Evolutionary conservation across 2,329 filamentous ascomycete genomes (phyloP).

Genomic region (Talaromyces verruculosus): DNA sequence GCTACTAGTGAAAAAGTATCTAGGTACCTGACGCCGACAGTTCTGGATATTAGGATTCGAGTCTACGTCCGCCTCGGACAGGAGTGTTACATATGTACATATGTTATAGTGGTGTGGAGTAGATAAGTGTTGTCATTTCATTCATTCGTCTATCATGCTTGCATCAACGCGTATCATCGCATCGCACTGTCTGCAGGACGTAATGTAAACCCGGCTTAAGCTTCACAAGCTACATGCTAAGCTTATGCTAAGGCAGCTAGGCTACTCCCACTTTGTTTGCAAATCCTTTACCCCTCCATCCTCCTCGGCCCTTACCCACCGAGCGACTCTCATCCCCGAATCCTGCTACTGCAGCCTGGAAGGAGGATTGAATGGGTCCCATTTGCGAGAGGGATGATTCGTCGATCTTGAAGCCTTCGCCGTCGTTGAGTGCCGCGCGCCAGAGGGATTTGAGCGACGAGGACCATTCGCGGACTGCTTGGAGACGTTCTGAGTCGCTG

Average conservation of each 20-base stretch:
- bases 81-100: not conserved
- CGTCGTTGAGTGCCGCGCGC: constrained; percentile 70
- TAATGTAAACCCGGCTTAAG: not conserved
- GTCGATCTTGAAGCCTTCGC: constrained; percentile 62
- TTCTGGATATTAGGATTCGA: not conserved
- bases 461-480: constrained; percentile 71
- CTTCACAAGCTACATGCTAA: not conserved
- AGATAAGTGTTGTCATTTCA: not conserved
- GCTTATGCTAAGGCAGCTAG: not conserved
- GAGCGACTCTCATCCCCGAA: constrained; percentile 35
- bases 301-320: constrained; percentile 19
- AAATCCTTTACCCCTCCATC: constrained; percentile 17
- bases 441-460: constrained; percentile 69
- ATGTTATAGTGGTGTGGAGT: not conserved
- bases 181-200: not conserved
- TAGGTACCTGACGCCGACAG: not conserved
- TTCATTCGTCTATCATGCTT: constrained; percentile 6
- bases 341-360: constrained; percentile 30
- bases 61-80: not conserved
- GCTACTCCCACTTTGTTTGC: constrained; percentile 5
- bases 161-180: not conserved
- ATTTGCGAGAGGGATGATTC: constrained; percentile 33
- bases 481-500: constrained; percentile 67
- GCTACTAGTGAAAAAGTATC: not conserved
- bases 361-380: constrained; percentile 29